Percentiles rank a stretch among this genome's conserved stretches.
Evolutionary conservation across 2,329 filamentous ascomycete species (phyloP).

Genomic region (Fusarium mundagurra): DNA sequence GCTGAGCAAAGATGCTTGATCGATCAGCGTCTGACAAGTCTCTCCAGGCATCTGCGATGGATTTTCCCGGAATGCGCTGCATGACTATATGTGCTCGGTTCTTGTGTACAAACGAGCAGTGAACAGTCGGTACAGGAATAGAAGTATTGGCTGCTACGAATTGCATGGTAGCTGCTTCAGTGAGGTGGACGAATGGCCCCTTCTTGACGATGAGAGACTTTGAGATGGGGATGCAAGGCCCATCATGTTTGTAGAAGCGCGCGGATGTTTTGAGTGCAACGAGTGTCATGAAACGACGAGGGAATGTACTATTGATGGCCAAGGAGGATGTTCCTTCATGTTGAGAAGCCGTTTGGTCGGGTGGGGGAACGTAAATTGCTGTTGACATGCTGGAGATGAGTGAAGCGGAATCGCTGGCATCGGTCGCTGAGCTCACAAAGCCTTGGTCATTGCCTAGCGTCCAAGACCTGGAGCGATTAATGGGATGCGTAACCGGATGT

Average conservation of each 20-base stretch:
- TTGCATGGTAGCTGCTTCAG: conserved; percentile 35
- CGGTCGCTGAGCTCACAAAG: fast-evolving
- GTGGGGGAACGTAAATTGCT: not conserved
- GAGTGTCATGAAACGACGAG: conserved; percentile 38
- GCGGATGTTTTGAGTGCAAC: conserved; percentile 44
- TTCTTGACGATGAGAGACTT: conserved; percentile 40
- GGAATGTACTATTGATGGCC: conserved; percentile 44
- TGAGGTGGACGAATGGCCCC: conserved; percentile 24
- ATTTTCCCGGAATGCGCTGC: conserved; percentile 46
- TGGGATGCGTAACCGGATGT: fast-evolving
- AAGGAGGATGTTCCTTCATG: conserved; percentile 40
- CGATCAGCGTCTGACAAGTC: conserved; percentile 12
- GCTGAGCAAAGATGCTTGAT: conserved; percentile 29
- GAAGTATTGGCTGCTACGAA: conserved; percentile 34
- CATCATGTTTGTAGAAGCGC: conserved; percentile 37
- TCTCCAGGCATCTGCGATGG: conserved; percentile 27
- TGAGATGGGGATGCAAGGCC: conserved; percentile 38
- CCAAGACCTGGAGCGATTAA: no score
- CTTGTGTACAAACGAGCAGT: conserved; percentile 49
- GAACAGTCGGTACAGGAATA: conserved; percentile 32
- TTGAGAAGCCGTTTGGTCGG: not conserved
- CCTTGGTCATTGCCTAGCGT: not conserved
- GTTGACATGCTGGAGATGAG: not conserved
- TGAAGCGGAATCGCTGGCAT: not conserved
- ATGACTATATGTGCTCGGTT: conserved; percentile 58